phyloP scores from a whole-genome alignment of 1,284 basidiomycete species.

The Chalciporus sp. region DNA sequence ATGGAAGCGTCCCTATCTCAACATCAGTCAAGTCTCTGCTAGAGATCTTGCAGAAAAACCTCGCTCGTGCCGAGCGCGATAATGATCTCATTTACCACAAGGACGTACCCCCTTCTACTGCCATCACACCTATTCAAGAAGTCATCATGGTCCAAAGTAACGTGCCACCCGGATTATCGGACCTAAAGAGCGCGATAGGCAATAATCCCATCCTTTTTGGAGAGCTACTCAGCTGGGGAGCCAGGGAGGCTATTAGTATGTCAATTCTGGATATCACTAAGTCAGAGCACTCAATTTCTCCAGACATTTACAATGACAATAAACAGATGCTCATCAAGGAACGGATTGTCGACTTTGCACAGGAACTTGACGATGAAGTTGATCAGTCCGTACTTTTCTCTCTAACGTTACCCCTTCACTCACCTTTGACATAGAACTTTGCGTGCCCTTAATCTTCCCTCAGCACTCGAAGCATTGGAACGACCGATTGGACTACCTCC shows the following conservation, averaged over 20 bases:
- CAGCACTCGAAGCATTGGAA: constrained; percentile 87
- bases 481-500: constrained; percentile 87
- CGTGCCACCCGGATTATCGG: constrained; percentile 61
- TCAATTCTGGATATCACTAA: constrained; percentile 9
- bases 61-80: constrained; percentile 82
- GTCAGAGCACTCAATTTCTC: neutral
- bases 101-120: constrained; percentile 75
- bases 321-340: constrained; percentile 76
- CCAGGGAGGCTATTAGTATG: constrained; percentile 85
- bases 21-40: constrained; percentile 51
- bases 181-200: constrained; percentile 57
- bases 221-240: constrained; percentile 85
- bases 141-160: constrained; percentile 72
- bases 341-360: constrained; percentile 63
- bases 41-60: constrained; percentile 70
- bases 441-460: constrained; percentile 79
- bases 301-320: constrained; percentile 88
- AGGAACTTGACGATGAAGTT: constrained; percentile 66
- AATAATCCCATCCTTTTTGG: constrained; percentile 68
- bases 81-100: constrained; percentile 97
- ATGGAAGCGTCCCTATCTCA: neutral
- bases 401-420: constrained; percentile 1
- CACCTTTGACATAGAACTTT: constrained; percentile 53
- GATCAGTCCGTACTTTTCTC: constrained; percentile 53
- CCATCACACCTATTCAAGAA: constrained; percentile 68